phyloP scores from a whole-genome alignment of 768 basidiomycete species.

The Auricularia sp. region DNA sequence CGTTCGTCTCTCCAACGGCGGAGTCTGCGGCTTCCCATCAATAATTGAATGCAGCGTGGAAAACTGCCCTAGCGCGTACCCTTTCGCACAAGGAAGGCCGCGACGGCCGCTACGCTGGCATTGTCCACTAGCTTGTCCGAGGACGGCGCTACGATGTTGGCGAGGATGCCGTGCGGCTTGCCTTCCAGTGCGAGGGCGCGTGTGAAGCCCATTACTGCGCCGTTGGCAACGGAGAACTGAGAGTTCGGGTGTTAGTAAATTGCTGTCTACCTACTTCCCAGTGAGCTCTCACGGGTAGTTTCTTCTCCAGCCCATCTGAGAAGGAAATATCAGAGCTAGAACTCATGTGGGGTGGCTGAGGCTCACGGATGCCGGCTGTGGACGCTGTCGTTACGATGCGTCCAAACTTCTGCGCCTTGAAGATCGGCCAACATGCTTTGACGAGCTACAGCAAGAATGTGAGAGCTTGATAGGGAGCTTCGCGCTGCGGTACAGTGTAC shows the following conservation, averaged over 20 bases:
- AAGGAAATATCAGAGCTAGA: too few species aligned
- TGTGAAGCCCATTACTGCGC: slow-evolving; percentile 85
- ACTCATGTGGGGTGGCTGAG: slow-evolving; percentile 41
- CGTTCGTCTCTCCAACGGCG: slow-evolving; percentile 66
- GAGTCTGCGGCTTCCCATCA: neutral
- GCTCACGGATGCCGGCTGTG: slow-evolving; percentile 83
- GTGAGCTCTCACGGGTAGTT: too few species aligned
- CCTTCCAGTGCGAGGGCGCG: slow-evolving; percentile 86
- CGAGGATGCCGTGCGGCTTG: slow-evolving; percentile 79
- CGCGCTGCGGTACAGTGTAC: too few species aligned
- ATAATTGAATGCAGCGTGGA: too few species aligned
- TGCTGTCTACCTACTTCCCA: too few species aligned
- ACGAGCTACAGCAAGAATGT: slow-evolving; percentile 39
- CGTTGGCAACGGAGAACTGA: slow-evolving; percentile 87
- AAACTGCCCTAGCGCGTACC: slow-evolving; percentile 23
- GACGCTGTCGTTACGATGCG: slow-evolving; percentile 93
- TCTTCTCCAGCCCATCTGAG: too few species aligned
- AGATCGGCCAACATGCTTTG: slow-evolving; percentile 92
- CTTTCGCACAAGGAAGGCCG: slow-evolving; percentile 79
- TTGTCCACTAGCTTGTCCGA: slow-evolving; percentile 64
- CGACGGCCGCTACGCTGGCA: slow-evolving; percentile 85
- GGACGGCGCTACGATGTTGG: slow-evolving; percentile 78
- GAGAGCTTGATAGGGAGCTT: too few species aligned
- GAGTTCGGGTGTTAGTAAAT: too few species aligned
- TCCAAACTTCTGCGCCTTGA: slow-evolving; percentile 93